Base-by-base conservation (phyloP, 2,329 filamentous ascomycete species). In the Lanzia echinophila region DNA sequence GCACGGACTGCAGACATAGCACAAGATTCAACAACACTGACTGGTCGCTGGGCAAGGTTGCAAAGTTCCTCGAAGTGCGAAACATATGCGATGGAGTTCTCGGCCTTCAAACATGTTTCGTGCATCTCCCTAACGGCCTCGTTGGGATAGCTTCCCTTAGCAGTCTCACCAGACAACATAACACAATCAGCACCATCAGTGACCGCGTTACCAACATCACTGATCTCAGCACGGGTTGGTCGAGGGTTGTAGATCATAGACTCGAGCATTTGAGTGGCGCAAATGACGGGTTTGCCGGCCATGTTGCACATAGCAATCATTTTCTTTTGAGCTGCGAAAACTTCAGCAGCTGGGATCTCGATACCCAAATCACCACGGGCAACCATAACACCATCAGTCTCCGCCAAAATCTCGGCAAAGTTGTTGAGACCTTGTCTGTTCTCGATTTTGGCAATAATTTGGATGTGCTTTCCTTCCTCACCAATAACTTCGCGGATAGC, bases 251-350 rank as follows among this genome's bases (percentile, higher is more conserved):
- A 96, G 74, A 96, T 99, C 94, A 99, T 99, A 61, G 90, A 96
- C 83, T 99, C 94, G 65, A 99, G 83, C 94, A 99, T 99, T 80
- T 99, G 94, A 39, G 94, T 99, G 57, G 94, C 94, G 75, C 92
- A 97, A 72, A 99, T 96, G 72, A 92, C 91, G 64, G 94, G 94
- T 83, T 99, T 99, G 75, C 94, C 94, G 65, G 90, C 91, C 70
- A 96, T 85, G 81, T 99, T 99, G 84, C 94, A 99, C 86, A 97
- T 97, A 75, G 94, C 91, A 74, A 99, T 99, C 83, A 99, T 91
- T 89, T 99, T 99, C 87, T 99, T 99, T 81, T 99, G 94, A 54
- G 94, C 94, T 65, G 95, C 90, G 75, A 99, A 99, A 63, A 99
- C 94, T 81, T 99, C 94, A 61, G 92, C 90, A 58, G 94, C 92